These are phyloP conservation scores for Camellia oleifera DNA, from an alignment of 179 eudicot genomes.

Conservation along the genomic window DNA sequence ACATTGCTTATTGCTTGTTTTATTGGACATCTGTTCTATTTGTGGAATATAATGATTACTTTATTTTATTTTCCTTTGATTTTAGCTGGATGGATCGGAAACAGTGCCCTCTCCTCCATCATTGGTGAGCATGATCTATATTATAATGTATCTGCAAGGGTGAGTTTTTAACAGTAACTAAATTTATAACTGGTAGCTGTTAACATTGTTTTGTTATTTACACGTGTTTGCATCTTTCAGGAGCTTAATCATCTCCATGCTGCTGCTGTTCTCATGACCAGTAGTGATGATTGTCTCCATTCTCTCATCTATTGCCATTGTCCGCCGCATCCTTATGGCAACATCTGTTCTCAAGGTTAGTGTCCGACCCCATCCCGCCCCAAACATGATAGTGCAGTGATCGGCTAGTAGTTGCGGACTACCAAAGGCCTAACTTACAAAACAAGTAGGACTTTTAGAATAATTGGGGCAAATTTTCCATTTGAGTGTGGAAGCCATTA, in stretches of 20 bases:
- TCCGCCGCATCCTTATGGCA: conserved; percentile 95
- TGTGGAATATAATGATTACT: conserved; percentile 4
- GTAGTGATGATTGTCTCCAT: conserved; percentile 65
- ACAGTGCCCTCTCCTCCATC: conserved; percentile 83
- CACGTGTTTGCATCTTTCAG: conserved; percentile 36
- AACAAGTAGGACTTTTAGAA: too few relatives aligned
- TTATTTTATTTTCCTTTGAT: conserved; percentile 5
- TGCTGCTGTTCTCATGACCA: conserved; percentile 81
- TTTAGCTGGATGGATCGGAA: conserved; percentile 98
- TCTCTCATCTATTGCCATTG: conserved; percentile 83
- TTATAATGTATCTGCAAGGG: conserved; percentile 80
- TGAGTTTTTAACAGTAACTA: conserved; percentile 29
- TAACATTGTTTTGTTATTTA: conserved; percentile 3
- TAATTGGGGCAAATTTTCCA: too few relatives aligned
- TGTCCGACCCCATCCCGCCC: background rate
- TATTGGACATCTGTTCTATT: background rate
- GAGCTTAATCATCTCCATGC: conserved; percentile 83
- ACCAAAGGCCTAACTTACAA: too few relatives aligned
- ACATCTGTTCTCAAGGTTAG: conserved; percentile 92
- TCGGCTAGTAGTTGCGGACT: too few relatives aligned
- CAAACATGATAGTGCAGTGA: too few relatives aligned
- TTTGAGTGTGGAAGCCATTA: too few relatives aligned
- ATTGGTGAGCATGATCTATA: conserved; percentile 94
- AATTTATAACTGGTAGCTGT: conserved; percentile 6
- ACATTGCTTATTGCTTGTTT: background rate